These are phyloP conservation scores for Cordyceps cicadae DNA, from an alignment of 2,329 filamentous ascomycete genomes.

Conservation along the genomic window DNA sequence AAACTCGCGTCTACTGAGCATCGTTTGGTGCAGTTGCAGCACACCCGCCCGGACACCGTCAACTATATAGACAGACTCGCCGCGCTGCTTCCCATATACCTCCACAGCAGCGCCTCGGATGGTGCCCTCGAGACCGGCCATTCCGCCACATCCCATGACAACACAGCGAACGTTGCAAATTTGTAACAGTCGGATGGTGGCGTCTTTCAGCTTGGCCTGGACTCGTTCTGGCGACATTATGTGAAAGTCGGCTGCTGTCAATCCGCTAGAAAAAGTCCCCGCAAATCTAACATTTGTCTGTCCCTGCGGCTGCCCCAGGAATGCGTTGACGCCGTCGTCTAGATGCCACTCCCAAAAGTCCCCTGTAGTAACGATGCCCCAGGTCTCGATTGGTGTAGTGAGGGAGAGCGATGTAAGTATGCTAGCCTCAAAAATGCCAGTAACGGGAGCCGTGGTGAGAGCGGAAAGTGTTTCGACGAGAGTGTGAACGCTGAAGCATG, in stretches of 20 bases:
- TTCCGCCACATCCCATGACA: slow-evolving; percentile 82
- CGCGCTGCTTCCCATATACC: slow-evolving; percentile 52
- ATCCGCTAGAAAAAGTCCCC: slow-evolving; percentile 72
- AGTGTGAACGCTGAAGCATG: slow-evolving; percentile 81
- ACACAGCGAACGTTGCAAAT: slow-evolving; percentile 55
- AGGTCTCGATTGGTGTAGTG: slow-evolving; percentile 36
- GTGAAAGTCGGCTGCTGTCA: slow-evolving; percentile 75
- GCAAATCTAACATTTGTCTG: slow-evolving; percentile 50
- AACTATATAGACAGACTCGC: slow-evolving; percentile 54
- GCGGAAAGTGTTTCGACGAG: slow-evolving; percentile 54
- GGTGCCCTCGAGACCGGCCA: slow-evolving; percentile 74
- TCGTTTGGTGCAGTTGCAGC: slow-evolving; percentile 49
- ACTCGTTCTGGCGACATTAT: slow-evolving; percentile 58
- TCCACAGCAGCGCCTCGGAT: slow-evolving; percentile 63
- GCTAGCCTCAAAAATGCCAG: slow-evolving; percentile 81
- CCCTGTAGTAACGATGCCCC: slow-evolving; percentile 86
- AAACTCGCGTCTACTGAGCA: slow-evolving; percentile 36
- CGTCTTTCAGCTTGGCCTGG: slow-evolving; percentile 55
- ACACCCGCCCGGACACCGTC: slow-evolving; percentile 72
- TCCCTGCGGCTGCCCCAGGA: slow-evolving; percentile 45
- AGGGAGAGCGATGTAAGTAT: slow-evolving; percentile 56
- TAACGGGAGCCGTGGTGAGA: slow-evolving; percentile 23
- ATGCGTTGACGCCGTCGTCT: slow-evolving; percentile 51
- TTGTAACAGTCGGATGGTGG: slow-evolving; percentile 57
- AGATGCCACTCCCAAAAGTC: slow-evolving; percentile 74